Base-by-base conservation (phyloP, 2,329 filamentous ascomycete species). In the Beauveria caledonica region DNA sequence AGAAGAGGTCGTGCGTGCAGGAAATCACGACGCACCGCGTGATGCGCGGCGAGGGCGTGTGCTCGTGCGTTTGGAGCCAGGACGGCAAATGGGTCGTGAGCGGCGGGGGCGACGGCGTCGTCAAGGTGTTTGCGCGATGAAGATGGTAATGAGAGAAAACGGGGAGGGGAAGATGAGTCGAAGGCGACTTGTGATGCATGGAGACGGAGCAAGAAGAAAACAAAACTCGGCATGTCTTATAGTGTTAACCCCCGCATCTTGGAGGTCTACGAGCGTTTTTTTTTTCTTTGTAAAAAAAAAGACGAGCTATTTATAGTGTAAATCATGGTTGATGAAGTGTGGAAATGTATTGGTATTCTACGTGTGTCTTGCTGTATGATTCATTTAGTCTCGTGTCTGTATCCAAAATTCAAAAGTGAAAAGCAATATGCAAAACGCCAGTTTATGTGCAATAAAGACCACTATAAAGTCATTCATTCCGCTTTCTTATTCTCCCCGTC, bases 11-110 rank as follows among this genome's bases (percentile, higher is more conserved):
- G 50, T 99, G 94, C 77, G 94, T 89, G 5, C 94, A 99, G 73
- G 94, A 97, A 72, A 91, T 99, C 68, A 95, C 92, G 3, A 90
- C 86, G 63, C 92, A 97, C 74, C 86, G 94, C 45, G 83, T 95
- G 65, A 97, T 97, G 92, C 86, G 94, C 56, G 94, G 93, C 53
- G 94, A 99, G 72, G 94, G 94, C 23, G 91, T 97, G 8, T 97
- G 93, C 74, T 85, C 88, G 17, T 93, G 96, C 5, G 90, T 94
- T 19, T 99, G 94, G 94, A 96, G 92, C 71, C 89, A 92, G 68
- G 94, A 99, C 70, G 92, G 93, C 39, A 85, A 92, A 66, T 94
- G 94, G 83, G 92, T 99, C 42, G 90, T 97, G 61, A 95, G 91
- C 68, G 93, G 89, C 42, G 94, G 94, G 45, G 94, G 94, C 13